Evolutionary conservation across 129 eudicot genomes (phyloP), one percentile per base, ranked within the genome.

Genomic region (Lonicera japonica): DNA sequence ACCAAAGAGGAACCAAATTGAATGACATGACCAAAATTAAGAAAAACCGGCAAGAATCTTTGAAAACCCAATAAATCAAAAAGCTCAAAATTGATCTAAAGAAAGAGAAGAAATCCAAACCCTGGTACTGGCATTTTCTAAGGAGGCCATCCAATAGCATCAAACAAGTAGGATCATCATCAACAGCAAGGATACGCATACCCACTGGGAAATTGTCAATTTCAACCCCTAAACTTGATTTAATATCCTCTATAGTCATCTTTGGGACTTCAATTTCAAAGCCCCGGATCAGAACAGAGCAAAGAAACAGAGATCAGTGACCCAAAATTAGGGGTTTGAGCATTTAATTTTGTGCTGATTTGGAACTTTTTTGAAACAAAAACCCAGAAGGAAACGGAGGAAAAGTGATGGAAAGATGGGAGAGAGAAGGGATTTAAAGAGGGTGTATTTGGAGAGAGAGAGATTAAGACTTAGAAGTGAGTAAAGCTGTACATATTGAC

Each of bases 171-270:
- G 80, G 83, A 77, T 89, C 90, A 77, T 89, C 96, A 78, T 89
- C 96, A 60, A 89, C 96, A 63, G 96, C 96, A 89, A 89, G 96
- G 80, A 89, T 94, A 61, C 94, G 80, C 90, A 89, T 77, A 59
- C 96, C 96, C 63, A 79, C 79, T 11, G 96, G 96, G 71, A 89
- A 89, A 54, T 79, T 79, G 48, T 85, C 96, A 43, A 43, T 43
- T 68, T 57, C 60, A 66, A 68, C 75, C 53, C 82, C 82, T 40
- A 73, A 45, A 64, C 51, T 45, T 47, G 54, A 58, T 64, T 75
- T 70, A 50, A 73, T 70, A 77, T 80, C 94, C 70, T 85, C 96
- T 18, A 85, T 85, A 65, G 83, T 82, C 96, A 89, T 88, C 71
- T 75, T 83, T 15, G 25, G 36, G n/a, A 58, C 73, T 25, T 17